A percentile compares a stretch with the other conserved stretches of the same genome.
Evolutionary conservation across 257 asterid species (phyloP).

Genomic region (Nicotiana undulata): DNA sequence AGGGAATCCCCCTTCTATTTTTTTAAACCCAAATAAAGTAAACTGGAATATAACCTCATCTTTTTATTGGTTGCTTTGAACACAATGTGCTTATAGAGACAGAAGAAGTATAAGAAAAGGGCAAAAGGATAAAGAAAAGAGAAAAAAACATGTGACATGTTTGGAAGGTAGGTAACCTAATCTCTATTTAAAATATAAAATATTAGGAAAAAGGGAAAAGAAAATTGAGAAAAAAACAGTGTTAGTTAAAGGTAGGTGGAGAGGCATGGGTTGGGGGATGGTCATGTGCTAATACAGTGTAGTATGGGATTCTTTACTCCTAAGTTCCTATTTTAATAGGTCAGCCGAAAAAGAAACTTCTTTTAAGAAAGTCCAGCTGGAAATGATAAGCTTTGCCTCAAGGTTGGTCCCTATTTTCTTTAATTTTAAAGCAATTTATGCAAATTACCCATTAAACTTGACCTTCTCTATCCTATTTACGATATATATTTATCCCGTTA

Average conservation of each 20-base stretch:
- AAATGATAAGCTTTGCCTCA: background rate
- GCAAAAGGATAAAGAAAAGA: background rate
- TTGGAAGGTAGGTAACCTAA: constrained; percentile 15
- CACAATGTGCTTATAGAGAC: background rate
- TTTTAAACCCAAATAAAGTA: background rate
- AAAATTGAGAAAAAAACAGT: background rate
- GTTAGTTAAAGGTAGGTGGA: constrained; percentile 10
- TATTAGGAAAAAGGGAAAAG: background rate
- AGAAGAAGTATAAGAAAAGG: background rate
- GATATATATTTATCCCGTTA: no score
- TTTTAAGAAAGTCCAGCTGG: constrained; percentile 2
- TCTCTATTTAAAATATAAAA: constrained; percentile 1
- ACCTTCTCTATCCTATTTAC: no score
- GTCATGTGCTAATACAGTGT: constrained; percentile 15
- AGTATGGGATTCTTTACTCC: constrained; percentile 13
- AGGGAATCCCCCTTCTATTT: background rate
- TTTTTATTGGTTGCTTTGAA: background rate
- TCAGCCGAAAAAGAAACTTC: background rate
- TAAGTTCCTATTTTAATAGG: background rate
- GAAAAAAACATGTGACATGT: constrained; percentile 11
- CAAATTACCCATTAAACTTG: no score
- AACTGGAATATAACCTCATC: background rate
- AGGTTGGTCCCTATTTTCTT: no score
- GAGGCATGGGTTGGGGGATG: constrained; percentile 1
- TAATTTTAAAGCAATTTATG: no score